These are phyloP conservation scores for Kwoniella sp. DNA, from an alignment of 768 basidiomycete genomes.

Conservation along the genomic window DNA sequence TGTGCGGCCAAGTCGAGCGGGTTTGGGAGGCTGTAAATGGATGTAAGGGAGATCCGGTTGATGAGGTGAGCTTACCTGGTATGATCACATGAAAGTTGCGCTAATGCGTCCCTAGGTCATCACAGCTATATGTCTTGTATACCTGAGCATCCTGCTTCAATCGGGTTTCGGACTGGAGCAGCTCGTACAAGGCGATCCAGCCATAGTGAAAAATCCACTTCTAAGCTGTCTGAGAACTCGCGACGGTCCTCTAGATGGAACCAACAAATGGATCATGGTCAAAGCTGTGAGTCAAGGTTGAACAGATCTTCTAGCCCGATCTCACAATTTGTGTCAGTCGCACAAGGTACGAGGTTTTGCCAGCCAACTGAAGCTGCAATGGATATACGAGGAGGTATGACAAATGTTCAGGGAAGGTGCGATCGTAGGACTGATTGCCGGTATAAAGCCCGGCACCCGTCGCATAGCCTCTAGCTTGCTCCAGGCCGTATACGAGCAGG, in stretches of 20 bases:
- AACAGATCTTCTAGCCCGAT: too few relatives aligned
- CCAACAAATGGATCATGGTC: background rate
- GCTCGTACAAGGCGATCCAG: too few relatives aligned
- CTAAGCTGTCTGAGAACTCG: slow-evolving; percentile 6
- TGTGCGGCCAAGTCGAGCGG: slow-evolving; percentile 42
- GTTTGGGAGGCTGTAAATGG: slow-evolving; percentile 31
- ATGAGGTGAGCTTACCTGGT: slow-evolving; percentile 25
- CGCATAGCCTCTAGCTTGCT: background rate
- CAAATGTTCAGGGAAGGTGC: too few relatives aligned
- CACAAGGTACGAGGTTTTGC: slow-evolving; percentile 3
- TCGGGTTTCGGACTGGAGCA: slow-evolving; percentile 16
- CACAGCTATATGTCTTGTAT: slow-evolving; percentile 31
- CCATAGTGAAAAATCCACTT: too few relatives aligned
- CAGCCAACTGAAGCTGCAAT: background rate
- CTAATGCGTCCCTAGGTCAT: slow-evolving; percentile 27
- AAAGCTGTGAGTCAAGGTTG: background rate
- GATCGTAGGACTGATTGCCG: background rate
- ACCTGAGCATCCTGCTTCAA: slow-evolving; percentile 20
- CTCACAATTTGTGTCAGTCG: too few relatives aligned
- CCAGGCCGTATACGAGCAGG: background rate
- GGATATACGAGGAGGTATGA: background rate
- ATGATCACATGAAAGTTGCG: background rate
- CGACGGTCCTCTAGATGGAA: slow-evolving; percentile 11
- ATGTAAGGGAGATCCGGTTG: slow-evolving; percentile 22
- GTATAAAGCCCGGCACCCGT: slow-evolving; percentile 6